These are phyloP conservation scores for Phytopythium sindhum DNA, from an alignment of 352 stramenopile genomes.

Conservation along the genomic window DNA sequence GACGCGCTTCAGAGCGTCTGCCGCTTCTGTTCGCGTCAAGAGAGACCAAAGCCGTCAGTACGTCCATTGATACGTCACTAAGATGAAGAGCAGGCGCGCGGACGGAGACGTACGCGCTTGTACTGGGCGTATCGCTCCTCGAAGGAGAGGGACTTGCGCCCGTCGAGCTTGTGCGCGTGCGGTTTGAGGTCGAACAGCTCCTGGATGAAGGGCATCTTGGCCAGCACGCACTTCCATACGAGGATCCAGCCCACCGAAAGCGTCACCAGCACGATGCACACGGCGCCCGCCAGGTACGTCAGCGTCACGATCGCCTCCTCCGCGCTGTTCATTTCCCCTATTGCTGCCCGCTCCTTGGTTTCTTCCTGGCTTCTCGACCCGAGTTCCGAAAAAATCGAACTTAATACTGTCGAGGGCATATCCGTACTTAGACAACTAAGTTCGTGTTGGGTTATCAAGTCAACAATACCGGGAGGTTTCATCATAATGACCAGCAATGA, in stretches of 20 bases:
- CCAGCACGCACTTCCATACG: constrained; percentile 83
- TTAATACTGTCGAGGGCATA: background rate
- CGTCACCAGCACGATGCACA: constrained; percentile 83
- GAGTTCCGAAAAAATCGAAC: constrained; percentile 1
- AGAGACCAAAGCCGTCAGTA: background rate
- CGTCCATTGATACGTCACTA: too few species aligned
- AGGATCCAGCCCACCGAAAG: constrained; percentile 70
- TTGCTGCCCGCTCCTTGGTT: background rate
- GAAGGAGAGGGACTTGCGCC: constrained; percentile 62
- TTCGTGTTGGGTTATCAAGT: too few species aligned
- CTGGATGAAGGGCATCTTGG: constrained; percentile 81
- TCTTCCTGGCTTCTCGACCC: background rate
- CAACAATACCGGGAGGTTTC: too few species aligned
- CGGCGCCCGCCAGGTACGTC: constrained; percentile 68
- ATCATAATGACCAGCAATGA: too few species aligned
- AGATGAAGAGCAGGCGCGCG: too few species aligned
- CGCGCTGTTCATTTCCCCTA: constrained; percentile 5
- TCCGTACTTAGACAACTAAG: background rate
- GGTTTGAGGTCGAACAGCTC: constrained; percentile 84
- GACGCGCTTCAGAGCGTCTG: constrained; percentile 12
- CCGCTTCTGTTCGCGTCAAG: constrained; percentile 34
- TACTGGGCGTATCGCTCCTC: constrained; percentile 67
- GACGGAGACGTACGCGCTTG: constrained; percentile 35
- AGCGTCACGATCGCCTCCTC: constrained; percentile 55
- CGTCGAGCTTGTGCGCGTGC: constrained; percentile 31